These are phyloP conservation scores for Tagetes patula DNA, from an alignment of 129 eudicot genomes.

Conservation along the genomic window DNA sequence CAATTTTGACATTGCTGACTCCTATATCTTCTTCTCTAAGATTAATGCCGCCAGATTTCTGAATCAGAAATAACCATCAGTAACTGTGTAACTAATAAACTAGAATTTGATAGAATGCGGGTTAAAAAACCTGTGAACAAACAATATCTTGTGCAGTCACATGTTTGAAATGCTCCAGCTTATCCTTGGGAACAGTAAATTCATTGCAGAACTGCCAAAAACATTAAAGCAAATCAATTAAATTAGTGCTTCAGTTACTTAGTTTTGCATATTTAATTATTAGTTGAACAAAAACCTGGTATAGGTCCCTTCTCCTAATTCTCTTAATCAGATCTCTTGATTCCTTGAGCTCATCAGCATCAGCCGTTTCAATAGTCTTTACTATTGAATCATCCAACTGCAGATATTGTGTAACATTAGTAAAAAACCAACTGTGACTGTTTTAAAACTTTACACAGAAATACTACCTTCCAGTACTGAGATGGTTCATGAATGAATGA, in stretches of 20 bases:
- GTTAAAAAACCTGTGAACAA: slow-evolving; percentile 72
- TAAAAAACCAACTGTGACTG: not conserved
- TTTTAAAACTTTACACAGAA: slow-evolving; percentile 13
- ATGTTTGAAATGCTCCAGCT: slow-evolving; percentile 60
- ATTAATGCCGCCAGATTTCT: slow-evolving; percentile 45
- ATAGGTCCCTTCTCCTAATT: slow-evolving; percentile 73
- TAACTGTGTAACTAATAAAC: slow-evolving; percentile 2
- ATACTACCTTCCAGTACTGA: slow-evolving; percentile 80
- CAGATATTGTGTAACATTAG: slow-evolving; percentile 19
- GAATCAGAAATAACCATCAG: slow-evolving; percentile 27
- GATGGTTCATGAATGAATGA: slow-evolving; percentile 66
- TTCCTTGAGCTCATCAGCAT: slow-evolving; percentile 64
- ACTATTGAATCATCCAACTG: slow-evolving; percentile 89
- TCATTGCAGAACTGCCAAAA: slow-evolving; percentile 80
- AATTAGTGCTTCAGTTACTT: not conserved
- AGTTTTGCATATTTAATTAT: not conserved
- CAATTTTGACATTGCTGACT: slow-evolving; percentile 83
- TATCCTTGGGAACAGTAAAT: slow-evolving; percentile 84
- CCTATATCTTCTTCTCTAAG: slow-evolving; percentile 79
- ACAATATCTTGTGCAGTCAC: slow-evolving; percentile 72
- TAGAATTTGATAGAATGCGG: not conserved
- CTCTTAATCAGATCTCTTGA: slow-evolving; percentile 70
- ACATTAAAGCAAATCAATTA: not conserved
- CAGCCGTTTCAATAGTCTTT: slow-evolving; percentile 63
- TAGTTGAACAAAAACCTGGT: slow-evolving; percentile 51